phyloP scores from a whole-genome alignment of 2,329 filamentous ascomycete species.

The Alternaria solani region DNA sequence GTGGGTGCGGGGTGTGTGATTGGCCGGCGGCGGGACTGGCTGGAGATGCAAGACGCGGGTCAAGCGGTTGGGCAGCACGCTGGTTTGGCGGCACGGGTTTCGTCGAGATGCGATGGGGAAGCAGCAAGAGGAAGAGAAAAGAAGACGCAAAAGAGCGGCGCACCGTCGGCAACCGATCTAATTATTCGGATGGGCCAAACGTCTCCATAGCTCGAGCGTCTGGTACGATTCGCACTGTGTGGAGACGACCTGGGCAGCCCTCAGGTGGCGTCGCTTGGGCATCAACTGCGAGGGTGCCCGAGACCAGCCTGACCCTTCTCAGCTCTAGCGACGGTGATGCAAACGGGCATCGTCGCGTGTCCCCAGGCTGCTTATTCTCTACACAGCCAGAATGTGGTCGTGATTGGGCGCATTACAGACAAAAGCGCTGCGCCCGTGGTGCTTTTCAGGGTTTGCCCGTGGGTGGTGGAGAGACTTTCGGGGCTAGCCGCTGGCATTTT shows the following conservation, averaged over 20 bases:
- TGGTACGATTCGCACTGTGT: conserved; percentile 37
- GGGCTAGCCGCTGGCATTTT: conserved; percentile 11
- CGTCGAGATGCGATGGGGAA: conserved; percentile 16
- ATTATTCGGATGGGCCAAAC: conserved; percentile 36
- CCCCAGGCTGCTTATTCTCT: neutral
- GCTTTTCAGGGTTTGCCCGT: neutral
- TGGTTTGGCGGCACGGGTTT: conserved; percentile 1
- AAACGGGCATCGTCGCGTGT: conserved; percentile 11
- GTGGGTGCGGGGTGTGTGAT: conserved; percentile 32
- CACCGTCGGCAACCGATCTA: conserved; percentile 37
- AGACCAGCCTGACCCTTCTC: conserved; percentile 8
- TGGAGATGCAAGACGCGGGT: conserved; percentile 33
- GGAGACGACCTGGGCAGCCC: conserved; percentile 24
- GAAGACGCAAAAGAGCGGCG: conserved; percentile 20
- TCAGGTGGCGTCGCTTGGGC: conserved; percentile 40
- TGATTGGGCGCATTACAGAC: neutral
- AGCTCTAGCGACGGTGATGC: conserved; percentile 1
- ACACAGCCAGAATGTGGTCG: neutral
- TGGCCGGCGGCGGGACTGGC: conserved; percentile 15
- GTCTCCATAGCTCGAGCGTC: conserved; percentile 37
- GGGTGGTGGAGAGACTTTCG: conserved; percentile 9
- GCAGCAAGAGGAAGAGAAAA: conserved; percentile 25
- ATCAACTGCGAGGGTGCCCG: conserved; percentile 32
- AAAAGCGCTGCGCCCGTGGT: neutral
- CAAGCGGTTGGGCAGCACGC: conserved; percentile 39